phyloP scores from a whole-genome alignment of 257 asterid genomes.

The Vinca minor region DNA sequence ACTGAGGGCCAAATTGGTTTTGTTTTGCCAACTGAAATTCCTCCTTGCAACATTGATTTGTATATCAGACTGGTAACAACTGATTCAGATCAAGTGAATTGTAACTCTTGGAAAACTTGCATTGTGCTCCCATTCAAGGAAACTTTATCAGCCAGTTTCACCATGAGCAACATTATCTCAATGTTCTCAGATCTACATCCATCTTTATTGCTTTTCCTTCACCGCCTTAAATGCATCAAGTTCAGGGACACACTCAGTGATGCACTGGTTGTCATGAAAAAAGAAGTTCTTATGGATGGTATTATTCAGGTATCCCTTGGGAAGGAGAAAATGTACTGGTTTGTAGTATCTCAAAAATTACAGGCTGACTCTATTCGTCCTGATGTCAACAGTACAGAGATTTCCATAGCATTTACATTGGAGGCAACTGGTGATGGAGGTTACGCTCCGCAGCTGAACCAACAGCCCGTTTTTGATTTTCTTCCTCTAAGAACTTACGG shows the following conservation, averaged over 20 bases:
- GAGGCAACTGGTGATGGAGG: constrained; percentile 47
- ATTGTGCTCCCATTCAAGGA: constrained; percentile 83
- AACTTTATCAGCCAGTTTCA: constrained; percentile 38
- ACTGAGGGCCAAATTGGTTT: constrained; percentile 93
- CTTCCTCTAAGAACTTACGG: constrained; percentile 97
- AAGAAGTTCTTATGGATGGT: constrained; percentile 66
- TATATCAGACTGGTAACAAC: constrained; percentile 47
- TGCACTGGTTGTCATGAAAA: constrained; percentile 67
- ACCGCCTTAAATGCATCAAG: constrained; percentile 73
- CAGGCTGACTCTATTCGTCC: constrained; percentile 51
- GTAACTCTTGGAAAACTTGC: constrained; percentile 69
- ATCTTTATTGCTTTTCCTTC: constrained; percentile 77
- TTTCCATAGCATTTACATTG: constrained; percentile 79
- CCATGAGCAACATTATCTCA: constrained; percentile 52
- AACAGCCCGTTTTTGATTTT: constrained; percentile 94
- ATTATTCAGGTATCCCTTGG: constrained; percentile 68
- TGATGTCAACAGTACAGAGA: constrained; percentile 62
- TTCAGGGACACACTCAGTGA: constrained; percentile 59
- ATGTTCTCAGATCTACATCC: constrained; percentile 96
- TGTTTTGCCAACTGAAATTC: constrained; percentile 75
- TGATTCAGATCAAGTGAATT: constrained; percentile 32
- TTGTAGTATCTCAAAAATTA: constrained; percentile 66
- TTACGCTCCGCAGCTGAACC: constrained; percentile 55
- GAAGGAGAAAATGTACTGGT: constrained; percentile 71
- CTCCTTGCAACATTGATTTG: constrained; percentile 68